Percentiles rank a stretch among this genome's conserved stretches.
Conservation (phyloP, 345 rosid species). For the Crucihimalaya himalaica region DNA sequence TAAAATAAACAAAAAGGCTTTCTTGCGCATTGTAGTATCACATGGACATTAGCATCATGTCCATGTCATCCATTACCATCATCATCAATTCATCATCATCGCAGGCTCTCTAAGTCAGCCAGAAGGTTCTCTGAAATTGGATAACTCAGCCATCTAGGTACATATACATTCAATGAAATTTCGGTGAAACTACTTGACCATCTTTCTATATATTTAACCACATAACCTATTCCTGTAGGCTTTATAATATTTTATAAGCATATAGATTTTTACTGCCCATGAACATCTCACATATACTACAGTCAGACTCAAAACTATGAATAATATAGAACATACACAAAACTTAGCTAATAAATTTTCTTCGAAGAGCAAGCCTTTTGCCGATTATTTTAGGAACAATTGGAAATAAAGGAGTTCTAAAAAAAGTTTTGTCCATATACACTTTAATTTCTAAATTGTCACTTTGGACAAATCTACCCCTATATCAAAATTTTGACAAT, state of each 20-base stretch:
- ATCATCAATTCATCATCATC: slow-evolving; percentile 11
- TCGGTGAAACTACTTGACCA: slow-evolving; percentile 6
- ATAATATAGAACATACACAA: background rate
- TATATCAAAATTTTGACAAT: too few species aligned
- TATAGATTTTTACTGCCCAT: background rate
- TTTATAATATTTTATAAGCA: background rate
- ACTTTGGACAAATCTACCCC: too few species aligned
- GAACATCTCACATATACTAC: background rate
- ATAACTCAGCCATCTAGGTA: background rate
- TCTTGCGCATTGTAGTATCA: slow-evolving; percentile 4
- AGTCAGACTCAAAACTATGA: background rate
- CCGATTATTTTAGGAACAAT: background rate
- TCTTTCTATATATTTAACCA: background rate
- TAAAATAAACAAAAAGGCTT: background rate
- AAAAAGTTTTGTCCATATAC: too few species aligned
- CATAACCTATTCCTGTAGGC: background rate
- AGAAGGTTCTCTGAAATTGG: slow-evolving; percentile 2
- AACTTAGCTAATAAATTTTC: background rate
- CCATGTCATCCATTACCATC: slow-evolving; percentile 6
- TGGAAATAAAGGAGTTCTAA: too few species aligned
- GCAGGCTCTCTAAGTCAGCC: background rate
- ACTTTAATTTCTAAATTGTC: too few species aligned
- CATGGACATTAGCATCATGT: background rate
- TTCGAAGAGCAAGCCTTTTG: background rate
- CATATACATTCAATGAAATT: background rate